Base-by-base conservation (phyloP, 2,329 filamentous ascomycete species). In the Aspergillus hiratsukae region DNA sequence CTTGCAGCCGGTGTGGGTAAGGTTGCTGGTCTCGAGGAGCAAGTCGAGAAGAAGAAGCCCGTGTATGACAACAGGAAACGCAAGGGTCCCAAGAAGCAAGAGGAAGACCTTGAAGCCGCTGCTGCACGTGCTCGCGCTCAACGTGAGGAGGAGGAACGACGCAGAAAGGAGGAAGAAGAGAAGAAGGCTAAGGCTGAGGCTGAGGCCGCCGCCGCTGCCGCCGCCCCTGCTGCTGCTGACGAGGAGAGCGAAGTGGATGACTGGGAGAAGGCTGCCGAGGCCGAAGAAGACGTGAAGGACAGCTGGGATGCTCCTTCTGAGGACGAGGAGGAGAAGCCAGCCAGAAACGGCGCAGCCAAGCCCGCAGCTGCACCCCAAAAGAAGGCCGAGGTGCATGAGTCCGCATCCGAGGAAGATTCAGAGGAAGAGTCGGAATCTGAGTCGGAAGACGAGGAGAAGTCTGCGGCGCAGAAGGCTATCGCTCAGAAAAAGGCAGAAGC, bases 401-500 rank as follows among this genome's bases (percentile, higher is more conserved):
- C 65, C 7, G 63, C 64, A 3, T 65, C 61, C 3, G 62, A 70
- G 6, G 66, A 66, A 2, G 66, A 68, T 11, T 65, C 67, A 4
- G 65, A 69, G 50, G 65, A 72, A 21, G 65, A 68, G 10, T 68
- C 69, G 8, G 74, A 73, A 6, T 37, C 31, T 17, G 75, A 77
- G 14, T 76, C 74, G n/a, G 81, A 85, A n/a, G 85, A 89, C 29
- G 85, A 95, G 70, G 85, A 88, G 61, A 78, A 82, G 58, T 87
- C 87, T n/a, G 89, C 88, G n/a, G 80, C 86, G 43, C 81, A 89
- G 69, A 82, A 82, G 60, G 89, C 88, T 17, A 86, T 88, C 67
- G 86, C 86, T 25, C 85, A 89, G 69, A 85, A 88, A 67, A 97
- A 97, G 79, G 89, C 87, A 64, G 92, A 96, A 69, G 91, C 91